Percentiles rank a stretch among this genome's conserved stretches.
These are phyloP conservation scores for Drechslerella dactyloides DNA, from an alignment of 2,329 filamentous ascomycete species.

Conservation along the genomic window DNA sequence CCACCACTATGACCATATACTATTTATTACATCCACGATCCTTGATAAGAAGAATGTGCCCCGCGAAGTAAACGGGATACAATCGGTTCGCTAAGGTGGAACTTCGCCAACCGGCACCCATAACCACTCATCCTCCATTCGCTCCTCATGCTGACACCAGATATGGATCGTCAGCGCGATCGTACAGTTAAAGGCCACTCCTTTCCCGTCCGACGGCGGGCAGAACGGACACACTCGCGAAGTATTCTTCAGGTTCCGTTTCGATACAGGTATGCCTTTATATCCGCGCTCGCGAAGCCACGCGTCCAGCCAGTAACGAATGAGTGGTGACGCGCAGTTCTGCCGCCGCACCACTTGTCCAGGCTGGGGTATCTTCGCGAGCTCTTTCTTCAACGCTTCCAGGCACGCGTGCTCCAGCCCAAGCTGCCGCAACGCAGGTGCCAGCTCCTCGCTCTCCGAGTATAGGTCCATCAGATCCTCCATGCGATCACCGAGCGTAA, in stretches of 20 bases:
- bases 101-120: constrained; percentile 12
- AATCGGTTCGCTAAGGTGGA: no score
- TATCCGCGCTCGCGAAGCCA: constrained; percentile 21
- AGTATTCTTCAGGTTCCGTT: constrained; percentile 21
- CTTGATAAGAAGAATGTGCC: neutral
- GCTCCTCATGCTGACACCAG: constrained; percentile 27
- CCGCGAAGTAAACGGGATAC: neutral
- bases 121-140: constrained; percentile 25
- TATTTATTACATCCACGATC: neutral
- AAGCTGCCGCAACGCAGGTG: neutral
- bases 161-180: constrained; percentile 24
- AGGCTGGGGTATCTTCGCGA: constrained; percentile 21
- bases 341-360: constrained; percentile 12
- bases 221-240: constrained; percentile 38
- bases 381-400: constrained; percentile 1
- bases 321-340: constrained; percentile 2
- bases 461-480: constrained; percentile 29
- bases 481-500: constrained; percentile 18
- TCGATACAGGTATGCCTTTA: constrained; percentile 14
- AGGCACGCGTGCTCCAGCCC: constrained; percentile 6
- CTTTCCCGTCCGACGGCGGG: neutral
- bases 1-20: neutral
- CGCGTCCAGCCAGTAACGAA: constrained; percentile 37
- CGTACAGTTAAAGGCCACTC: constrained; percentile 9
- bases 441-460: constrained; percentile 18